Base-by-base conservation (phyloP, 129 eudicot species). In the Ambrosia trifida region DNA sequence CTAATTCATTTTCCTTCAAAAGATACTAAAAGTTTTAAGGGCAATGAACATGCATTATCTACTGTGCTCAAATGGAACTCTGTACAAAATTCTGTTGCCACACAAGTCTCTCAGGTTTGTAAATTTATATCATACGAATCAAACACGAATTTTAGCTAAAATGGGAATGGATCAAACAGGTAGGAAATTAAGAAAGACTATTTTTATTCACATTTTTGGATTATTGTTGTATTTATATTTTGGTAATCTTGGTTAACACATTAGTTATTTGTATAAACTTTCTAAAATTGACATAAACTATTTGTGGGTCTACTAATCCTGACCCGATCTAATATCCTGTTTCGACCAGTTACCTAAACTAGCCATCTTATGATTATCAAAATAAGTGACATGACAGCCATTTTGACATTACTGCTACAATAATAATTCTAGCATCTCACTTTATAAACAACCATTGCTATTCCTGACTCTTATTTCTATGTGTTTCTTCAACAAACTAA, bases 71-170 rank as follows among this genome's bases (percentile, higher is more conserved):
- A 70, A 80, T 94, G 97, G 97, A 94, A 83, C 76, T 83, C 96
- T 18, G 75, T 94, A 17, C 16, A 87, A 43, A 86, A 90, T 79
- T 85, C 91, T 63, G 85, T 94, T 32, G 91, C 99, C 54, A 94
- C 85, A 72, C 99, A 90, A 47, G 93, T 94, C 50, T 85, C 95
- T 64, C 97, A 94, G 95, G 99, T 89, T 78, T 44, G 88, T 80
- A 31, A 7, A 47, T 49, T 14, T 35, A n/a, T 18, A 17, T 32
- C 5, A 32, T 9, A 68, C 17, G 4, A 31, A 30, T 7, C 28
- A 16, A 57, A 50, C 11, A 18, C 64, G 24, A 32, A n/a, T 4
- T 16, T 18, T 31, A 7, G 44, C 24, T 60, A 13, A 32, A 32
- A 60, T 31, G 44, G 44, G 44, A 32, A 60, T 17, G 1, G 69